Evolutionary conservation across 805 yeast genomes (phyloP).

Genomic region (Saturnispora gosingensis): DNA sequence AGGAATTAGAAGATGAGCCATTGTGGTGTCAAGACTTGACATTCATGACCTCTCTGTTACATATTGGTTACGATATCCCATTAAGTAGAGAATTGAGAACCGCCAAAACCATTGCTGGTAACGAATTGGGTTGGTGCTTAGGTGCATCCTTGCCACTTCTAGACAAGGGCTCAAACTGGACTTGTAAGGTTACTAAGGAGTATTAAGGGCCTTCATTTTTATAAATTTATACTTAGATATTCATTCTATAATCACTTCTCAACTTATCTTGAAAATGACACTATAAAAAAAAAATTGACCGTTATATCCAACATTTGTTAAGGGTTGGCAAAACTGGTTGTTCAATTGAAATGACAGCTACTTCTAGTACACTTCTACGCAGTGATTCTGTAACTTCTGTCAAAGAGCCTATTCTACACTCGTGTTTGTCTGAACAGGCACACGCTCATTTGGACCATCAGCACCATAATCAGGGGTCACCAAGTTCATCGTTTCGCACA

Average conservation of each 20-base stretch:
- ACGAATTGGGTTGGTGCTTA: constrained; percentile 97
- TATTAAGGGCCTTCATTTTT: constrained; percentile 4
- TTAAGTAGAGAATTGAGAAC: constrained; percentile 81
- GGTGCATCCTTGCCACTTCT: constrained; percentile 94
- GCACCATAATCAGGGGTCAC: neutral
- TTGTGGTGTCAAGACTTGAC: constrained; percentile 91
- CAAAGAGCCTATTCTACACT: constrained; percentile 9
- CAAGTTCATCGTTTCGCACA: constrained; percentile 2
- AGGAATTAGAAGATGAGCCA: constrained; percentile 66
- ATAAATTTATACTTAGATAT: neutral
- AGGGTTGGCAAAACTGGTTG: constrained; percentile 21
- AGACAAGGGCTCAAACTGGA: constrained; percentile 61
- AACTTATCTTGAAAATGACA: neutral
- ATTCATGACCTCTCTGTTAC: constrained; percentile 82
- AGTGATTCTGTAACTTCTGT: constrained; percentile 1
- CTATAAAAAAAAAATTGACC: neutral
- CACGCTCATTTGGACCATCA: neutral
- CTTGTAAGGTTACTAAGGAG: constrained; percentile 40
- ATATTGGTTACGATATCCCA: constrained; percentile 96
- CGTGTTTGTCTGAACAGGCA: constrained; percentile 2
- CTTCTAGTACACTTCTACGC: constrained; percentile 1
- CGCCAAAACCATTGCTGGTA: constrained; percentile 79
- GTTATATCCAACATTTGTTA: neutral
- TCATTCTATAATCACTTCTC: neutral
- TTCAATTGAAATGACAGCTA: constrained; percentile 28